These are phyloP conservation scores for Trichosanthes cucumerina DNA, from an alignment of 306 rosid genomes.

Conservation along the genomic window DNA sequence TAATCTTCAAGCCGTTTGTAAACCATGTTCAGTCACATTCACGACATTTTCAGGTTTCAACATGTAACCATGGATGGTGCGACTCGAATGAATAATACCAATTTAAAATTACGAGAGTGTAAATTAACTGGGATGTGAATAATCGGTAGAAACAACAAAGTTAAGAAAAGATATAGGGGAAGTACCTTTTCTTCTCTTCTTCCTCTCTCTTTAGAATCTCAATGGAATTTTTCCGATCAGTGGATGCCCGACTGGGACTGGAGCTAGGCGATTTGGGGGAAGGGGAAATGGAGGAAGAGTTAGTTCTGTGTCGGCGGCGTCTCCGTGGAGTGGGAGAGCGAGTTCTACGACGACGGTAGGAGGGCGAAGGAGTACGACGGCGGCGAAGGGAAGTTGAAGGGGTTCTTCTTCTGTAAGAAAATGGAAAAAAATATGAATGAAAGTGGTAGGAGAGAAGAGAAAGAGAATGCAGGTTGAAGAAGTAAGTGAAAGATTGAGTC, in stretches of 20 bases:
- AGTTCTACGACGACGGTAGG: slow-evolving; percentile 25
- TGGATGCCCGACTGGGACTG: slow-evolving; percentile 31
- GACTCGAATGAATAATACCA: neutral
- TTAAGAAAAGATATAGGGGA: neutral
- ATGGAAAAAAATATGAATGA: neutral
- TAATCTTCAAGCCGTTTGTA: neutral
- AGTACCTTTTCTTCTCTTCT: slow-evolving; percentile 43
- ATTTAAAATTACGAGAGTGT: neutral
- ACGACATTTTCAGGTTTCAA: neutral
- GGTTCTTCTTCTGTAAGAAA: slow-evolving; percentile 27
- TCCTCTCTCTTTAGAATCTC: slow-evolving; percentile 42
- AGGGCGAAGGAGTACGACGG: slow-evolving; percentile 25
- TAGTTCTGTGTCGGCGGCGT: slow-evolving; percentile 30
- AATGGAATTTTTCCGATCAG: slow-evolving; percentile 22
- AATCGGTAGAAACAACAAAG: neutral
- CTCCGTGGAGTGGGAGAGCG: slow-evolving; percentile 38
- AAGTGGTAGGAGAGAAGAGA: neutral
- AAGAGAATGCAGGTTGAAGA: neutral
- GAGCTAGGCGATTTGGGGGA: slow-evolving; percentile 38
- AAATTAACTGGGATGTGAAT: neutral
- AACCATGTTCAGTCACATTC: neutral
- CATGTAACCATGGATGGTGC: neutral
- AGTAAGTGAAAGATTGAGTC: too few species aligned
- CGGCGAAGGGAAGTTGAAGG: slow-evolving; percentile 28
- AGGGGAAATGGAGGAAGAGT: slow-evolving; percentile 42